A percentile compares a stretch with the other conserved stretches of the same genome.
Evolutionary conservation across 768 basidiomycete genomes (phyloP).

Genomic region (Pleurotus platypus): DNA sequence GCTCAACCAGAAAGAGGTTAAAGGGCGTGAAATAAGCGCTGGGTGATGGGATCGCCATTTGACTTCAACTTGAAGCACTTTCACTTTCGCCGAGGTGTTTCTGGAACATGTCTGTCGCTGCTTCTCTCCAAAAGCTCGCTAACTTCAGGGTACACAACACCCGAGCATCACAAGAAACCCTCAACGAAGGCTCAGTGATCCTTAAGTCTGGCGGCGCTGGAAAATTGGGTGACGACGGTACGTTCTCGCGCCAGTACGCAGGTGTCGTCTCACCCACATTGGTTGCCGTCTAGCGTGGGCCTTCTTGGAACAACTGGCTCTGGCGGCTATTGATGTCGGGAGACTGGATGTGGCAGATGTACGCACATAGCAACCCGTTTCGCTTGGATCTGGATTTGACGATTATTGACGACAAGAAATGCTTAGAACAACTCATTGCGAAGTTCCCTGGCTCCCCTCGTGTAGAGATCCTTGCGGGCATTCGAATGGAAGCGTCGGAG

Average conservation of each 20-base stretch:
- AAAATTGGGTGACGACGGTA: constrained; percentile 58
- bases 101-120: constrained; percentile 39
- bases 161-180: constrained; percentile 55
- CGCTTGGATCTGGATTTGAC: constrained; percentile 13
- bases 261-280: constrained; percentile 8
- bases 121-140: constrained; percentile 50
- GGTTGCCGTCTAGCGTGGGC: constrained; percentile 51
- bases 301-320: constrained; percentile 74
- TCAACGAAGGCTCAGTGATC: constrained; percentile 48
- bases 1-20: no score
- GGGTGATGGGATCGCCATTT: no score
- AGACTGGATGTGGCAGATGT: constrained; percentile 74
- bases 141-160: constrained; percentile 49
- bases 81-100: no score
- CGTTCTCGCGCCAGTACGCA: constrained; percentile 5
- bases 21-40: no score
- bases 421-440: constrained; percentile 53
- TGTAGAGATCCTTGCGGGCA: constrained; percentile 73
- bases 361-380: constrained; percentile 19
- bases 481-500: constrained; percentile 71
- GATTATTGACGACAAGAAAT: constrained; percentile 42
- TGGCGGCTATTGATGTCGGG: constrained; percentile 77
- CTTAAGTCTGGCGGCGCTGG: constrained; percentile 41
- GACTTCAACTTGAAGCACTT: no score
- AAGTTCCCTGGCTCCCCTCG: constrained; percentile 81